Evolutionary conservation across 345 rosid genomes (phyloP).

Genomic region (Gossypium anomalum): DNA sequence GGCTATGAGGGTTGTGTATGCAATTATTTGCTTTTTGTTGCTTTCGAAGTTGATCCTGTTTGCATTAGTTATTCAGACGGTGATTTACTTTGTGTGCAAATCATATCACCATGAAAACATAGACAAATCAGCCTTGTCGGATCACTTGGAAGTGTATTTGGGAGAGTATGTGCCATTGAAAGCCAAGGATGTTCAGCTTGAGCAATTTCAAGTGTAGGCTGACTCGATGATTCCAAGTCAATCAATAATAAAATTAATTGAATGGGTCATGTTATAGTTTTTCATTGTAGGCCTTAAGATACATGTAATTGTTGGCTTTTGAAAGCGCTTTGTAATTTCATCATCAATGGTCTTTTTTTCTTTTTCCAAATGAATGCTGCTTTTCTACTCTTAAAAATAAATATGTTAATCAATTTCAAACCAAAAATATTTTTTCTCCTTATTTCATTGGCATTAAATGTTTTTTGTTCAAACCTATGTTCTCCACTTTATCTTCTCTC

Average conservation of each 20-base stretch:
- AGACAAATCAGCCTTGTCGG: conserved; percentile 43
- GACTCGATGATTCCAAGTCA: not conserved
- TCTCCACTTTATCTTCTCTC: no score
- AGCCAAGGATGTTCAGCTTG: conserved; percentile 45
- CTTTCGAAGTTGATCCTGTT: conserved; percentile 31
- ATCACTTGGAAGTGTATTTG: conserved; percentile 49
- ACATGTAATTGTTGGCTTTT: not conserved
- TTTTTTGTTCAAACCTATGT: no score
- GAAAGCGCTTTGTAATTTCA: not conserved
- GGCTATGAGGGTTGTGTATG: conserved; percentile 26
- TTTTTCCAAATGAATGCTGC: not conserved
- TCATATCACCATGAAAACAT: conserved; percentile 56
- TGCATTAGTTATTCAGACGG: conserved; percentile 41
- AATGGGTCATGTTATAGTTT: not conserved
- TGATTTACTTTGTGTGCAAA: conserved; percentile 56
- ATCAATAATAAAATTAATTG: not conserved
- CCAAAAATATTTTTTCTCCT: no score
- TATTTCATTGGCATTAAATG: no score
- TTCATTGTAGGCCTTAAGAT: not conserved
- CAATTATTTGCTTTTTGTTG: conserved; percentile 30
- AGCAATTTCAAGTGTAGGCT: conserved; percentile 6
- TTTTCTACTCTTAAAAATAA: not conserved
- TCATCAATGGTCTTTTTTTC: no score
- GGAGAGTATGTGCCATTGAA: conserved; percentile 53
- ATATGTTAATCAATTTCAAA: not conserved